Base-by-base conservation (phyloP, 2,329 filamentous ascomycete genomes). In the Ophiocordyceps unilateralis region DNA sequence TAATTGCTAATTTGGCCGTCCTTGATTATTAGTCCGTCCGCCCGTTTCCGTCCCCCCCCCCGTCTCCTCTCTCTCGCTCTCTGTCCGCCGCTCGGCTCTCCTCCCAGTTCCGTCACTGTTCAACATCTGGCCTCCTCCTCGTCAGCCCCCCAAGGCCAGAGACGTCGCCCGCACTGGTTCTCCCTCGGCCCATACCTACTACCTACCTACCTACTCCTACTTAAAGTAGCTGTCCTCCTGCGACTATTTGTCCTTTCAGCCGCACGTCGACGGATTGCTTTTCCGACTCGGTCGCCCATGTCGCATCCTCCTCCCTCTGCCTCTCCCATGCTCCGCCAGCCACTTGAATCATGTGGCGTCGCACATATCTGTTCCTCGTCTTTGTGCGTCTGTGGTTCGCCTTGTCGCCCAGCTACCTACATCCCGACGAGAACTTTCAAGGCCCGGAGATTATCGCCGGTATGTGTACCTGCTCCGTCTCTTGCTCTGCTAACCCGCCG, bases 401-500 rank as follows among this genome's bases (percentile, higher is more conserved):
- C 47, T 67, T 96, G 50, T 88, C 83, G 49, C 84, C 91, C 46
- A 96, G 89, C 69, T 98, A 98, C 62, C 76, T 98, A 40, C 91
- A 98, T 61, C 91, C 91, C 5, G 91, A 98, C 66, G 91, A 98
- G 71, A 91, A 96, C 68, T 98, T 98, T 56, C 91, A 98, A 66
- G 91, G 91, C 30, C 91, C 91, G 15, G 91, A 98, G 68, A 81
- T 96, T 50, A 91, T 96, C 56, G 88, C 89, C 56, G 89, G 89
- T 95, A 76, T 52, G 79, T 15, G 3, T 11, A 2, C 9, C 19
- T 3, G 30, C 24, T 12, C 30, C 21, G 12, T 11, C 30, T 26
- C 22, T 23, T 20, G 15, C 21, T 9, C 24, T 26, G n/a, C 41
- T 37, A n/a, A 21, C 41, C 32, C 10, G 5, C 4, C 30, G 5